phyloP scores from a whole-genome alignment of 116 monocot species.

The Cymodocea nodosa region DNA sequence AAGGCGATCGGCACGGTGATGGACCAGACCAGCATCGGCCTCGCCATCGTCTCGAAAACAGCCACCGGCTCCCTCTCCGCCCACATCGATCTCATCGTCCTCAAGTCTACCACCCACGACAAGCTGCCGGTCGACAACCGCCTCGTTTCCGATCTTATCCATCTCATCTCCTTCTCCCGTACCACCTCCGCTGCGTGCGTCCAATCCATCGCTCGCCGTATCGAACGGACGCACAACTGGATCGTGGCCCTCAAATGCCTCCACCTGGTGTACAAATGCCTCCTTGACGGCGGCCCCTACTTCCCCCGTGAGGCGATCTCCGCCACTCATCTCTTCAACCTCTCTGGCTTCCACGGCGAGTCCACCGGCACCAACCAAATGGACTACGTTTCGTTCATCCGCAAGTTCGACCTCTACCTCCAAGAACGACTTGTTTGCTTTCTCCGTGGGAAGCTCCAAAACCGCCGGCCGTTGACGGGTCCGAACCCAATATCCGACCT shows the following conservation, averaged over 20 bases:
- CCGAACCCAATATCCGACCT: slow-evolving; percentile 6
- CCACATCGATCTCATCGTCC: slow-evolving; percentile 45
- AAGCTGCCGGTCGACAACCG: slow-evolving; percentile 25
- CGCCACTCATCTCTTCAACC: slow-evolving; percentile 31
- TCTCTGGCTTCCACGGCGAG: slow-evolving; percentile 32
- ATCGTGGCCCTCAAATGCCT: slow-evolving; percentile 67
- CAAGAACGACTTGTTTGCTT: slow-evolving; percentile 36
- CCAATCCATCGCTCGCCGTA: slow-evolving; percentile 33
- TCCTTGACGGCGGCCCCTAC: slow-evolving; percentile 27
- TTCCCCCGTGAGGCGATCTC: slow-evolving; percentile 28
- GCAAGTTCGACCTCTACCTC: slow-evolving; percentile 48
- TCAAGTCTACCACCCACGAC: slow-evolving; percentile 63
- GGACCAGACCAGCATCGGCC: slow-evolving; percentile 64
- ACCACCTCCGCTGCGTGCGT: slow-evolving; percentile 18
- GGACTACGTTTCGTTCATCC: slow-evolving; percentile 60
- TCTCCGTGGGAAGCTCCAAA: slow-evolving; percentile 27
- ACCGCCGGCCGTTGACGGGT: slow-evolving; percentile 6
- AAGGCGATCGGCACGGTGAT: slow-evolving; percentile 43
- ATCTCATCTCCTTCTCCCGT: slow-evolving; percentile 25
- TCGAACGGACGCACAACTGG: slow-evolving; percentile 47
- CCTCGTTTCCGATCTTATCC: slow-evolving; percentile 20
- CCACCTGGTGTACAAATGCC: slow-evolving; percentile 17
- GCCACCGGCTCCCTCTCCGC: slow-evolving; percentile 11
- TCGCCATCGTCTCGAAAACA: slow-evolving; percentile 23
- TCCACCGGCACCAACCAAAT: slow-evolving; percentile 7